Evolutionary conservation across 2,329 filamentous ascomycete genomes (phyloP).

Genomic region (Pseudopyricularia javanii): DNA sequence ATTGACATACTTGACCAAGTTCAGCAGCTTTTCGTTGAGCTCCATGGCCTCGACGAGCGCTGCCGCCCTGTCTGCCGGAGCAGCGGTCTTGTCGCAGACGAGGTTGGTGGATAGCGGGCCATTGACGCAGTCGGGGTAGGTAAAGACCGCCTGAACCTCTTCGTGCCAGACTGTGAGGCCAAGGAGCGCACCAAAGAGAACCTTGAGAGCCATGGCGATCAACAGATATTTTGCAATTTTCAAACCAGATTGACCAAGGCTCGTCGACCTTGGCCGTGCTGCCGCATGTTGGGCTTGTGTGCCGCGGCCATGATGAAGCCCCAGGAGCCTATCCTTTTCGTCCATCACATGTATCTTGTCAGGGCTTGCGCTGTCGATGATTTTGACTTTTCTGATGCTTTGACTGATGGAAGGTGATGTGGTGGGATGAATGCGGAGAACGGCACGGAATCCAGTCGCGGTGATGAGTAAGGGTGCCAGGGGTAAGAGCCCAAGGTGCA

Average conservation of each 20-base stretch:
- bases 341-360: neutral
- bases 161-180: neutral
- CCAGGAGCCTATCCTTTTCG: neutral
- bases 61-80: constrained; percentile 15
- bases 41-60: constrained; percentile 18
- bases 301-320: neutral
- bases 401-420: too few relatives aligned
- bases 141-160: neutral
- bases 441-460: too few relatives aligned
- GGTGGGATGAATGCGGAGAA: too few relatives aligned
- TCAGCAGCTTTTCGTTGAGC: constrained; percentile 18
- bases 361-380: too few relatives aligned
- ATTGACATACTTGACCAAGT: constrained; percentile 17
- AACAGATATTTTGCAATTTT: neutral
- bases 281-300: neutral
- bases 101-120: constrained; percentile 5
- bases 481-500: too few relatives aligned
- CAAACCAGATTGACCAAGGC: neutral
- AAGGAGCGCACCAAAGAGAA: neutral
- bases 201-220: neutral
- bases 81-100: constrained; percentile 16
- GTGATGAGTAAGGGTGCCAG: too few relatives aligned
- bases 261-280: neutral
- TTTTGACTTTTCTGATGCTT: too few relatives aligned
- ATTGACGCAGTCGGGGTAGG: neutral